These are phyloP conservation scores for Penicillium sp. DNA, from an alignment of 2,329 filamentous ascomycete genomes.

Conservation along the genomic window DNA sequence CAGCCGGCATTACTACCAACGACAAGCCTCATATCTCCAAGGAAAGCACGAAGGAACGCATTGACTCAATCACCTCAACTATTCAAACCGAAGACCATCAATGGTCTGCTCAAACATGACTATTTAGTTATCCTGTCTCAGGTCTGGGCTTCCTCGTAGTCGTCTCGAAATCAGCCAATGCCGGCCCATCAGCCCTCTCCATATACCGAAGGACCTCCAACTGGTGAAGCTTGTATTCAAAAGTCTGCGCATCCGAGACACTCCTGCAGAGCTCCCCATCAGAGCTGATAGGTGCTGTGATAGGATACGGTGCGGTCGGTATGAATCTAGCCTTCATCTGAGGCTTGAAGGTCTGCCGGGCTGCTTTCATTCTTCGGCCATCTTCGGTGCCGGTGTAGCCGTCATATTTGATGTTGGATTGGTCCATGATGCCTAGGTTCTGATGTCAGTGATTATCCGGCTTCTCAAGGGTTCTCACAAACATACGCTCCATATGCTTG, in stretches of 20 bases:
- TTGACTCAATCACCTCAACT: background rate
- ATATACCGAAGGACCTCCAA: conserved; percentile 4
- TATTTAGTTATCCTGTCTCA: background rate
- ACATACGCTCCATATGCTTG: conserved; percentile 5
- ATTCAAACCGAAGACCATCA: background rate
- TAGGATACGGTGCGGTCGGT: background rate
- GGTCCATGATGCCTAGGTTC: background rate
- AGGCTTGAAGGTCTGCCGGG: background rate
- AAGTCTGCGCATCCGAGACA: conserved; percentile 3
- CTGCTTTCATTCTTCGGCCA: background rate
- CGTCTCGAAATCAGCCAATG: conserved; percentile 2
- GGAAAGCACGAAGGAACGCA: background rate
- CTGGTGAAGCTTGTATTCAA: conserved; percentile 8
- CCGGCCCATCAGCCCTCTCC: background rate
- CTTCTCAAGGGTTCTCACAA: background rate
- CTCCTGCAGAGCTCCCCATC: background rate
- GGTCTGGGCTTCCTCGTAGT: background rate
- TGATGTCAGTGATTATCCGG: background rate
- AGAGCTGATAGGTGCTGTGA: conserved; percentile 1
- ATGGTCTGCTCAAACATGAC: background rate
- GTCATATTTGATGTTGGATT: background rate
- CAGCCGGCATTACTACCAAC: background rate
- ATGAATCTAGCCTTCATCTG: conserved; percentile 1
- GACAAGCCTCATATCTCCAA: background rate
- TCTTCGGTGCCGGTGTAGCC: background rate